A percentile compares a stretch with the other conserved stretches of the same genome.
Evolutionary conservation across 148 eudicot genomes (phyloP).

Genomic region (Rhododendron mucronatum): DNA sequence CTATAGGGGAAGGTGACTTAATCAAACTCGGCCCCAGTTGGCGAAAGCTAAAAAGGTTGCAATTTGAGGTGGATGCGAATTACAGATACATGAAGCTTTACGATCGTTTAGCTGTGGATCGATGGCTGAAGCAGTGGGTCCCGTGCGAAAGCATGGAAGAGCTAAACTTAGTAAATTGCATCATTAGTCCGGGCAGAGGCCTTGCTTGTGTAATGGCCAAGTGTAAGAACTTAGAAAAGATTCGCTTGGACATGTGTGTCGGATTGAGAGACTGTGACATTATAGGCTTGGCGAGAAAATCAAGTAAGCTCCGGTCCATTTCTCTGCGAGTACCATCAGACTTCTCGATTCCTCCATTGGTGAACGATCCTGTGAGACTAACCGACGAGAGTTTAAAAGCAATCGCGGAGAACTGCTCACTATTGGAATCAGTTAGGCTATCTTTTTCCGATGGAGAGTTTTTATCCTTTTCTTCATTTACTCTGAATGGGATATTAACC

Average conservation of each 20-base stretch:
- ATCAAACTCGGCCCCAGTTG: conserved; percentile 68
- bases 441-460: conserved; percentile 76
- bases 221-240: conserved; percentile 65
- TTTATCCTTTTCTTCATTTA: conserved; percentile 68
- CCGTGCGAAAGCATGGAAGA: conserved; percentile 79
- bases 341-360: conserved; percentile 54
- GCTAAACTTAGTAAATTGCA: conserved; percentile 64
- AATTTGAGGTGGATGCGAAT: conserved; percentile 79
- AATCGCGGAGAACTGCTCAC: conserved; percentile 55
- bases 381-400: conserved; percentile 76
- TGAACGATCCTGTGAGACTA: conserved; percentile 54
- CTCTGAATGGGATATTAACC: conserved; percentile 50
- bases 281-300: conserved; percentile 49
- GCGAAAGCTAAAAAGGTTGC: conserved; percentile 57
- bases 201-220: conserved; percentile 76
- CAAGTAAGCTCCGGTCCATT: conserved; percentile 53
- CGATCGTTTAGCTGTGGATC: conserved; percentile 65
- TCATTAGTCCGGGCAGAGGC: conserved; percentile 80
- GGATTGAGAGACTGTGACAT: conserved; percentile 78
- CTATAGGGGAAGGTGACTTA: conserved; percentile 83
- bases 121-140: conserved; percentile 61
- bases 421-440: conserved; percentile 53
- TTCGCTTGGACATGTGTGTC: conserved; percentile 78
- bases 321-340: conserved; percentile 75
- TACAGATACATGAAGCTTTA: conserved; percentile 81